These are phyloP conservation scores for Emericellopsis terricola DNA, from an alignment of 495 filamentous ascomycete species.

Conservation along the genomic window DNA sequence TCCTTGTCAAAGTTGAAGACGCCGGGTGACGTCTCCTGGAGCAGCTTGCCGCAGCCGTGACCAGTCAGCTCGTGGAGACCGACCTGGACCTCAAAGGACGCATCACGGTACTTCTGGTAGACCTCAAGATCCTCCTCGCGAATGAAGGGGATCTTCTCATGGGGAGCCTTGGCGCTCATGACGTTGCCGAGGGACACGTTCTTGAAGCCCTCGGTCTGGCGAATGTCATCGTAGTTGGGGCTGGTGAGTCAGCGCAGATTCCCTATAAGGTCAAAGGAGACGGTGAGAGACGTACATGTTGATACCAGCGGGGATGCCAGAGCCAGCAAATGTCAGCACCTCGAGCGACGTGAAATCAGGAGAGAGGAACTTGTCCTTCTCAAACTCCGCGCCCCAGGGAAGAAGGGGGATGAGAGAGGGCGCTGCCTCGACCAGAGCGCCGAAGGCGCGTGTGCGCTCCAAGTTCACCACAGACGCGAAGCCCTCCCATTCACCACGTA, in stretches of 20 bases:
- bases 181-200: slow-evolving; percentile 91
- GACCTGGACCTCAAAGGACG: slow-evolving; percentile 87
- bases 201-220: slow-evolving; percentile 92
- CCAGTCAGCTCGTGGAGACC: slow-evolving; percentile 91
- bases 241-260: slow-evolving; percentile 32
- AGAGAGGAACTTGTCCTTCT: slow-evolving; percentile 86
- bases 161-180: slow-evolving; percentile 69
- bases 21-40: slow-evolving; percentile 72
- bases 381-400: slow-evolving; percentile 77
- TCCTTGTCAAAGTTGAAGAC: slow-evolving; percentile 71
- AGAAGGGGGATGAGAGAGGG: slow-evolving; percentile 70
- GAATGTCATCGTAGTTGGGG: slow-evolving; percentile 89
- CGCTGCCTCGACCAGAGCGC: slow-evolving; percentile 62
- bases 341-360: slow-evolving; percentile 88
- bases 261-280: background rate
- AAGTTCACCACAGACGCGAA: too few relatives aligned
- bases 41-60: slow-evolving; percentile 86
- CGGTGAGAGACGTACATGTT: slow-evolving; percentile 22
- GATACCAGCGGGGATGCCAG: slow-evolving; percentile 68
- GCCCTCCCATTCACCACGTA: slow-evolving; percentile 94
- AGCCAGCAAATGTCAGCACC: slow-evolving; percentile 42
- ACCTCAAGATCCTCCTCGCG: slow-evolving; percentile 49
- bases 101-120: slow-evolving; percentile 65
- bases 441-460: slow-evolving; percentile 83
- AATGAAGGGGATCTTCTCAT: slow-evolving; percentile 85